These are phyloP conservation scores for Leccinellum rugosiceps DNA, from an alignment of 768 basidiomycete genomes.

Conservation along the genomic window DNA sequence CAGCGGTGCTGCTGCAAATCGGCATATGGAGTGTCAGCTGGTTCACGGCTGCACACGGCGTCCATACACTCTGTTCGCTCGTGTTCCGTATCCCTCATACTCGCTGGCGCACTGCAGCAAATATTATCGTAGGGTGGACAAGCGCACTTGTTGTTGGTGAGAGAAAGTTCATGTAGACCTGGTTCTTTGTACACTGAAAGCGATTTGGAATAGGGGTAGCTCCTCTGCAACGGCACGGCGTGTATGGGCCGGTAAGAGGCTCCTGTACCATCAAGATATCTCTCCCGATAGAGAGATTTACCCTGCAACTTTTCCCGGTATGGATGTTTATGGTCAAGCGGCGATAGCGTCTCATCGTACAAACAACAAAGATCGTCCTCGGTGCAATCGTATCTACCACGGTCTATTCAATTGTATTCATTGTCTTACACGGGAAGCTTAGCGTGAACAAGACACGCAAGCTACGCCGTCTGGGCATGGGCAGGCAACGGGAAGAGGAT, in stretches of 20 bases:
- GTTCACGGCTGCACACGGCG: constrained; percentile 55
- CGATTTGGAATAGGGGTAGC: constrained; percentile 31
- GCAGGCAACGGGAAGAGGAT: constrained; percentile 45
- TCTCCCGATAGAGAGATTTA: constrained; percentile 43
- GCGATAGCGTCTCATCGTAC: neutral
- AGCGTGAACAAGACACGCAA: constrained; percentile 49
- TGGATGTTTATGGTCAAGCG: constrained; percentile 10
- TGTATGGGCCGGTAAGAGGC: constrained; percentile 52
- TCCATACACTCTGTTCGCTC: constrained; percentile 68
- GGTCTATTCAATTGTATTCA: constrained; percentile 59
- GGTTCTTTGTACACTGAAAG: neutral
- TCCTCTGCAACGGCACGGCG: constrained; percentile 35
- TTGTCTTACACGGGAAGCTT: constrained; percentile 58
- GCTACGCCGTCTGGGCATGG: constrained; percentile 47
- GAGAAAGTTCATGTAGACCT: constrained; percentile 17
- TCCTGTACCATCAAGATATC: constrained; percentile 49
- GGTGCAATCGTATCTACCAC: constrained; percentile 52
- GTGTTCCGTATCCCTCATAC: constrained; percentile 56
- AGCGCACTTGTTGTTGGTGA: constrained; percentile 48
- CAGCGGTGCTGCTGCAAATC: constrained; percentile 58
- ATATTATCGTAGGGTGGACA: constrained; percentile 54
- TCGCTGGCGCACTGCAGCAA: constrained; percentile 40
- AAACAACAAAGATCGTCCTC: constrained; percentile 49
- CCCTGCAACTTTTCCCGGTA: constrained; percentile 64
- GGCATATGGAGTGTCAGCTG: constrained; percentile 43